A percentile compares a stretch with the other conserved stretches of the same genome.
phyloP scores from a whole-genome alignment of 2,329 filamentous ascomycete genomes.

The Fusarium neocosmosporiellum region DNA sequence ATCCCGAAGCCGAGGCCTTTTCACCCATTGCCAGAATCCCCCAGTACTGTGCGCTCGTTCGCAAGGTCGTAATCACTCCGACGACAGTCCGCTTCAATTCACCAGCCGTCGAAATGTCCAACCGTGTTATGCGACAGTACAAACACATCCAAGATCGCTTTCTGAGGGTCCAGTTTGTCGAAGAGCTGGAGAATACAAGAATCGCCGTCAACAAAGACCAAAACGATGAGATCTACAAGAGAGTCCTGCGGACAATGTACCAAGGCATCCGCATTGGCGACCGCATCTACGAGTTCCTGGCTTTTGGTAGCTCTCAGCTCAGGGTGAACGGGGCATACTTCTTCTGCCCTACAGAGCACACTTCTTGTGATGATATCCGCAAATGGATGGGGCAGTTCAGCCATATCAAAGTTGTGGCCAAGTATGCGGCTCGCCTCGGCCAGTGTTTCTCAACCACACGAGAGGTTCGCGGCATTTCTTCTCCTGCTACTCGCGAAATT shows the following conservation, averaged over 20 bases:
- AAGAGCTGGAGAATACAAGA: slow-evolving; percentile 75
- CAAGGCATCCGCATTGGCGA: slow-evolving; percentile 87
- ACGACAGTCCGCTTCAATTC: slow-evolving; percentile 83
- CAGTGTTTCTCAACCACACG: slow-evolving; percentile 97
- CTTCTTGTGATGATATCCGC: slow-evolving; percentile 82
- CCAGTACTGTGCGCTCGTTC: slow-evolving; percentile 77
- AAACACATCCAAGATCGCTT: slow-evolving; percentile 79
- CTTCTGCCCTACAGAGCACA: slow-evolving; percentile 76
- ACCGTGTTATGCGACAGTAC: slow-evolving; percentile 84
- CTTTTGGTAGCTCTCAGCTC: slow-evolving; percentile 95
- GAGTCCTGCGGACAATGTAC: slow-evolving; percentile 76
- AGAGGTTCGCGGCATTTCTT: slow-evolving; percentile 72
- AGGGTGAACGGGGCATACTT: slow-evolving; percentile 94
- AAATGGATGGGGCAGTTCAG: slow-evolving; percentile 87
- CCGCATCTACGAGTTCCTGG: slow-evolving; percentile 87
- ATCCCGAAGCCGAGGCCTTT: slow-evolving; percentile 61
- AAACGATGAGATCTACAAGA: slow-evolving; percentile 78
- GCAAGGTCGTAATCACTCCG: slow-evolving; percentile 84
- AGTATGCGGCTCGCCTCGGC: slow-evolving; percentile 87
- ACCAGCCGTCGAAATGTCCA: slow-evolving; percentile 86
- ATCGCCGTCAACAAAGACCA: slow-evolving; percentile 64
- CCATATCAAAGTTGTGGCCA: slow-evolving; percentile 86
- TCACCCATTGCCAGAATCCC: slow-evolving; percentile 67
- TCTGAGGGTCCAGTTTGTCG: slow-evolving; percentile 87
- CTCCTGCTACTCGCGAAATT: slow-evolving; percentile 70